Evolutionary conservation across 2,329 filamentous ascomycete species (phyloP).

Genomic region (Neofusicoccum umdonicola): DNA sequence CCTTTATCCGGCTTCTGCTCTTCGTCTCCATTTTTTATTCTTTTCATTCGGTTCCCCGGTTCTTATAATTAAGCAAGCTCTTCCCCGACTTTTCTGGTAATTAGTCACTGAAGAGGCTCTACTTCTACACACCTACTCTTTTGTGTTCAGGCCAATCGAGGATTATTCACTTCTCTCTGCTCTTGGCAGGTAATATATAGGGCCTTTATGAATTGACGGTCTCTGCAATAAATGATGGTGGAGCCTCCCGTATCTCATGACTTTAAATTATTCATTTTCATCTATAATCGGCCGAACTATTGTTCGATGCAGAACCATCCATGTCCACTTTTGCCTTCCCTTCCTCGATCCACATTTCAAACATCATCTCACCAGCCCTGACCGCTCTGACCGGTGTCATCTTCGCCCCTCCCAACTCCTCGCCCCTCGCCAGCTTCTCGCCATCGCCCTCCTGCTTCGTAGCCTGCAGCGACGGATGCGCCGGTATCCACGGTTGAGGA

Average conservation of each 20-base stretch:
- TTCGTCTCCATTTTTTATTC: too few relatives aligned
- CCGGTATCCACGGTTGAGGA: constrained; percentile 44
- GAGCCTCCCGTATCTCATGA: background rate
- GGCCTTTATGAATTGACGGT: too few relatives aligned
- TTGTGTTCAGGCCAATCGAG: too few relatives aligned
- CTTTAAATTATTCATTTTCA: background rate
- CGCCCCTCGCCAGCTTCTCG: constrained; percentile 23
- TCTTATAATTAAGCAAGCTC: too few relatives aligned
- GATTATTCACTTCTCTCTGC: too few relatives aligned
- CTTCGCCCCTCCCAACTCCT: constrained; percentile 51
- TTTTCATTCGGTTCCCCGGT: too few relatives aligned
- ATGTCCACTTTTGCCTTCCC: constrained; percentile 51
- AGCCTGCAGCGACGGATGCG: background rate
- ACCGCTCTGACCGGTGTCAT: constrained; percentile 62
- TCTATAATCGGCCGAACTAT: background rate
- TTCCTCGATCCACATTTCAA: constrained; percentile 71
- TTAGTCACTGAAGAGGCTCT: too few relatives aligned
- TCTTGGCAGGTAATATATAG: too few relatives aligned
- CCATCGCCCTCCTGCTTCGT: constrained; percentile 21
- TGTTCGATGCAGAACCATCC: background rate
- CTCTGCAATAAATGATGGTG: too few relatives aligned
- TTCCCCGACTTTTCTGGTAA: too few relatives aligned
- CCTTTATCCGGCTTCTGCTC: too few relatives aligned
- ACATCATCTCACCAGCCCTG: constrained; percentile 62
- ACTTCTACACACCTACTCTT: too few relatives aligned